phyloP scores from a whole-genome alignment of 2,329 filamentous ascomycete genomes.

The Xylaria sp. region DNA sequence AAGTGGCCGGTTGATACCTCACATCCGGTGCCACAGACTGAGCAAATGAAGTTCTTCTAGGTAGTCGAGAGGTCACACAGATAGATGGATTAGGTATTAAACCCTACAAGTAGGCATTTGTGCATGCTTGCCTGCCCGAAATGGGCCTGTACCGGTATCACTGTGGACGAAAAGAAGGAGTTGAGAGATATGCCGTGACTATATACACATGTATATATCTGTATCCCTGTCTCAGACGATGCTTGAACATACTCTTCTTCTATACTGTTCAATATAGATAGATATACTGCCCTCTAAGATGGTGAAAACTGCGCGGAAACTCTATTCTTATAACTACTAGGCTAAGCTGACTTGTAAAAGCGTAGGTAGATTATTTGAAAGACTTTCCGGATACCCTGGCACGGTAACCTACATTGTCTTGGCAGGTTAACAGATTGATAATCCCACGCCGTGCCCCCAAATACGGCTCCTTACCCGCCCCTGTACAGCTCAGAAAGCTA shows the following conservation, averaged over 20 bases:
- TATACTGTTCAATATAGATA: not conserved
- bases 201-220: not conserved
- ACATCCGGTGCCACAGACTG: constrained; percentile 10
- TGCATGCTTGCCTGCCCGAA: constrained; percentile 17
- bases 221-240: not conserved
- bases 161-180: not conserved
- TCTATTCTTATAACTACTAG: not conserved
- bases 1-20: constrained; percentile 19
- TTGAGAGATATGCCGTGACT: not conserved
- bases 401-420: constrained; percentile 28
- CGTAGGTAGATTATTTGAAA: not conserved
- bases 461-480: not conserved
- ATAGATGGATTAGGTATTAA: constrained; percentile 21
- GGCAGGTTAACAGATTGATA: constrained; percentile 16
- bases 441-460: constrained; percentile 19
- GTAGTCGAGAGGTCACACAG: not conserved
- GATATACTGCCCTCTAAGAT: not conserved
- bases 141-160: not conserved
- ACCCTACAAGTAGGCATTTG: not conserved
- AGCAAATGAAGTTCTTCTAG: not conserved
- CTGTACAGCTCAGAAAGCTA: too few species aligned
- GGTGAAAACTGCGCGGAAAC: not conserved
- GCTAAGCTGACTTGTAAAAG: not conserved
- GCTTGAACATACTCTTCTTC: not conserved
- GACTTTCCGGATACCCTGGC: constrained; percentile 12